A percentile compares a stretch with the other conserved stretches of the same genome.
Evolutionary conservation across 2,329 filamentous ascomycete species (phyloP).

Genomic region (Dothistroma pini): DNA sequence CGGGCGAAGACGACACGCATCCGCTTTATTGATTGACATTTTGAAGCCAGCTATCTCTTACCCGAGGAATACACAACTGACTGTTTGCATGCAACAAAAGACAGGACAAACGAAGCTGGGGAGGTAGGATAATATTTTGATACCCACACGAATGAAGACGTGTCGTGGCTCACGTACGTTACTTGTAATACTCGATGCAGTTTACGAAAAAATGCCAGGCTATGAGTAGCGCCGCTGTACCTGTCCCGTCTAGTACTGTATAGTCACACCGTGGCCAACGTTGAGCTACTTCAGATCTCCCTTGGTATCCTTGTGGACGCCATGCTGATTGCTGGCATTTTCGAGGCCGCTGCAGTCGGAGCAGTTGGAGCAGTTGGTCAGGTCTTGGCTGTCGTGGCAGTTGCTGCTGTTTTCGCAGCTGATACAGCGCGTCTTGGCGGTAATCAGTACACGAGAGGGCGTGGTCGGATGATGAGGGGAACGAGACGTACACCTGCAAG

Average conservation of each 20-base stretch:
- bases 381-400: not conserved
- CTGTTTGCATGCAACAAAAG: too few species aligned
- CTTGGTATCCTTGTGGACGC: conserved; percentile 3
- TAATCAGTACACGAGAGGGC: not conserved
- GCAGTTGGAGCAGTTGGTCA: conserved; percentile 4
- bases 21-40: too few species aligned
- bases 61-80: too few species aligned
- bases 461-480: not conserved
- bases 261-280: not conserved
- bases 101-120: too few species aligned
- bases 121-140: not conserved
- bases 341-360: conserved; percentile 2
- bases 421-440: not conserved
- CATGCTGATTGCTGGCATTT: conserved; percentile 2
- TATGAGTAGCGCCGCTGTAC: not conserved
- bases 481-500: conserved; percentile 1
- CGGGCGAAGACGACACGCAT: too few species aligned
- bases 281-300: conserved; percentile 1
- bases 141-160: conserved; percentile 3
- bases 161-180: not conserved
- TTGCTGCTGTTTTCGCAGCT: not conserved
- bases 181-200: not conserved
- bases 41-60: too few species aligned
- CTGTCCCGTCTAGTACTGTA: not conserved
- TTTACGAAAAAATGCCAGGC: not conserved